Evolutionary conservation across 2,329 filamentous ascomycete species (phyloP), one percentile per base, ranked within the genome.

Genomic region (Fusarium phyllophilum): DNA sequence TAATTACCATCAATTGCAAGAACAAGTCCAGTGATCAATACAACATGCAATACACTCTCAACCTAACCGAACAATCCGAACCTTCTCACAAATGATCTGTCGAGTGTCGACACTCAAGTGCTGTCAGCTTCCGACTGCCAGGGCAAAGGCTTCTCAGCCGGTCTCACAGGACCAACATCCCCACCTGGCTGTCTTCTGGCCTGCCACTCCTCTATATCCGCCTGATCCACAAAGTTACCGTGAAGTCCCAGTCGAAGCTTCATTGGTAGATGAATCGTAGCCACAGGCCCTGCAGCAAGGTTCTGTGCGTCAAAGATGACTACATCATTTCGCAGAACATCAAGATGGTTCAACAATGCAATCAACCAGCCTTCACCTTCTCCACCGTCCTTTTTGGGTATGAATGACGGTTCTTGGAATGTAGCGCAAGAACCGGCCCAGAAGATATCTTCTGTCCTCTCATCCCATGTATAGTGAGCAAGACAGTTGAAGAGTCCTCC

Each of bases 181-280:
- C 54, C 54, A 26, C 39, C n/a, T 22, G 31, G 39, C 7, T 57
- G 18, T 7, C 54, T 4, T 17, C 39, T 57, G 0, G 0, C 3
- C 31, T 57, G 54, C 54, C 54, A 70, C n/a, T 70, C 59, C 14
- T 69, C 67, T 39, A 70, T 69, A 7, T 70, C 67, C 20, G 14
- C 4, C 11, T 64, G 39, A 24, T 65, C 54, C 26, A 70, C 65
- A 44, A 69, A 73, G 29, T 70, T 70, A 0, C 67, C 65, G 14
- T 70, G 67, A 22, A 70, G 67, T 22, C 67, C 67, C 13, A 69
- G 62, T 0, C 65, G 29, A 3, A 70, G 59, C 17, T 67, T 61
- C 8, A 70, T 62, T 0, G 67, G 67, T 0, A 70, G 18, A 39
- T 65, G 52, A 36, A 70, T 61, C 4, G 45, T 54, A 3, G 44